Evolutionary conservation across 2,329 filamentous ascomycete species (phyloP).

Genomic region (Orbilia ellipsospora): DNA sequence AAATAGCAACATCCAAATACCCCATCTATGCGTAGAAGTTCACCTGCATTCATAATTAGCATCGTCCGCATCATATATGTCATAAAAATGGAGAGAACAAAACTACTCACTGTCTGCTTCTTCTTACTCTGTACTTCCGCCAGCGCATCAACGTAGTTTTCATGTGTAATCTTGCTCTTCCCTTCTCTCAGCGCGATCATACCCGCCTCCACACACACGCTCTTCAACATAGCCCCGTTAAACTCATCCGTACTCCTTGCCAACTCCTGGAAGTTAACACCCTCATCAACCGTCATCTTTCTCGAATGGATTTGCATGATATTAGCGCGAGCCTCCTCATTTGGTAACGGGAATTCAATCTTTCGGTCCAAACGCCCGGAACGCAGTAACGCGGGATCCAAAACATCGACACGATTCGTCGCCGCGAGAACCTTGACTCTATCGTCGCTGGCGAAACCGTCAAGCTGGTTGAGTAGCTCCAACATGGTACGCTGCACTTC

Average conservation of each 20-base stretch:
- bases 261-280: constrained; percentile 94
- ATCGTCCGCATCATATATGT: constrained; percentile 58
- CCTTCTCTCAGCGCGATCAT: constrained; percentile 97
- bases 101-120: constrained; percentile 75
- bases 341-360: constrained; percentile 97
- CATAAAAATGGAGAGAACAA: constrained; percentile 26
- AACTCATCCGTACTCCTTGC: constrained; percentile 98
- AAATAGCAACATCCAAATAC: constrained; percentile 6
- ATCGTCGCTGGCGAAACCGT: constrained; percentile 96
- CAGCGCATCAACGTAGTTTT: constrained; percentile 99
- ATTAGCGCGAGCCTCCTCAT: constrained; percentile 96
- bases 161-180: constrained; percentile 95
- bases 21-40: constrained; percentile 59
- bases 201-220: constrained; percentile 96
- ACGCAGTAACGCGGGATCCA: constrained; percentile 89
- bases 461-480: constrained; percentile 96
- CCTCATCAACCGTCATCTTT: constrained; percentile 96
- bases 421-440: constrained; percentile 95
- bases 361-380: constrained; percentile 94
- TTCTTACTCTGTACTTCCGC: constrained; percentile 95
- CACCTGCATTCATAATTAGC: constrained; percentile 55
- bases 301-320: constrained; percentile 97
- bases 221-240: constrained; percentile 96
- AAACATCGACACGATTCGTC: constrained; percentile 92
- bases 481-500: constrained; percentile 99